These are phyloP conservation scores for Letharia columbiana DNA, from an alignment of 495 filamentous ascomycete genomes.

Conservation along the genomic window DNA sequence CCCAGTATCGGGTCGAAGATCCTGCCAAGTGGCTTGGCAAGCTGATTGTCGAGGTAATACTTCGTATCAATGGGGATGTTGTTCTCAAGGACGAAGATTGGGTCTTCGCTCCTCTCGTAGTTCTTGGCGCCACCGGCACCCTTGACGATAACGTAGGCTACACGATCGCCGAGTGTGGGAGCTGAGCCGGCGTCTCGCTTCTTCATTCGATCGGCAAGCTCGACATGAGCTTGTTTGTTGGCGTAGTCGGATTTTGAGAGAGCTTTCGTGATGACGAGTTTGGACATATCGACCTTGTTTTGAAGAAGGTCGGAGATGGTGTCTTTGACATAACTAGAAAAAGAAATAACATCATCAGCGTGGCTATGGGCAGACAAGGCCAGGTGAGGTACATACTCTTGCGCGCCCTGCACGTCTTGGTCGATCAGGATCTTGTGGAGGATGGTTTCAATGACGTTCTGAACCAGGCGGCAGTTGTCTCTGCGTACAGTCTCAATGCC, in stretches of 20 bases:
- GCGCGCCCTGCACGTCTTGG: slow-evolving; percentile 73
- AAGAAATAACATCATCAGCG: background rate
- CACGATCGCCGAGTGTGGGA: slow-evolving; percentile 88
- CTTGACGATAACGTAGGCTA: slow-evolving; percentile 97
- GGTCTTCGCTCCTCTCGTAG: slow-evolving; percentile 93
- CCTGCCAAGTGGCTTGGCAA: slow-evolving; percentile 82
- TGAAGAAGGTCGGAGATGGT: slow-evolving; percentile 92
- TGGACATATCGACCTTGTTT: slow-evolving; percentile 98
- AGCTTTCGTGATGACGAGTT: slow-evolving; percentile 97
- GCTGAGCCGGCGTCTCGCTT: slow-evolving; percentile 94
- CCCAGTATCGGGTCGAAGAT: slow-evolving; percentile 98
- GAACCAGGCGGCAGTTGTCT: slow-evolving; percentile 92
- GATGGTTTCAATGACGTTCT: slow-evolving; percentile 95
- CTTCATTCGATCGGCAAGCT: slow-evolving; percentile 88
- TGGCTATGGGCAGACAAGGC: background rate
- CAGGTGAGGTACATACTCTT: slow-evolving; percentile 60
- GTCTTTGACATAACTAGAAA: slow-evolving; percentile 80
- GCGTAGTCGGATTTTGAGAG: slow-evolving; percentile 75
- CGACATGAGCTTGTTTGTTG: slow-evolving; percentile 88
- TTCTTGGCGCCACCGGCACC: slow-evolving; percentile 80
- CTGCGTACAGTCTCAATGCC: slow-evolving; percentile 96
- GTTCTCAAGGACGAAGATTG: slow-evolving; percentile 92
- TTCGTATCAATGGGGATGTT: slow-evolving; percentile 97
- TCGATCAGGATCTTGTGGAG: slow-evolving; percentile 94
- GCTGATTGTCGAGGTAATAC: slow-evolving; percentile 98